Conservation (phyloP, 2,329 filamentous ascomycete genomes). For the Apiospora kogelbergensis region DNA sequence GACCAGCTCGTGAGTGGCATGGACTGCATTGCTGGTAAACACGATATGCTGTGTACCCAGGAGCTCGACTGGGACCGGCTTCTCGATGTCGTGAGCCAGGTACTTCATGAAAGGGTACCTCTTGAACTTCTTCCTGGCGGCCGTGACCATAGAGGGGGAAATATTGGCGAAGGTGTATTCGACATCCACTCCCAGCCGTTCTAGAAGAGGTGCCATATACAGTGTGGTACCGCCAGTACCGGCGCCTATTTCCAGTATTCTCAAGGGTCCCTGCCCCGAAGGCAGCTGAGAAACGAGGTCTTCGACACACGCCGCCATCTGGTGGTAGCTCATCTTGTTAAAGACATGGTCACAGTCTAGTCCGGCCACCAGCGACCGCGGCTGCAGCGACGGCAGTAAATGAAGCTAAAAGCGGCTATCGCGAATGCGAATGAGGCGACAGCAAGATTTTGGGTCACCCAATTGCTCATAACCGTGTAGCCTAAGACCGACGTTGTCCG, state of each 20-base stretch:
- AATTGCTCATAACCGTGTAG: too few relatives aligned
- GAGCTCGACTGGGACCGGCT: constrained; percentile 19
- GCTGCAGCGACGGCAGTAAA: too few relatives aligned
- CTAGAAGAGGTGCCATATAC: constrained; percentile 22
- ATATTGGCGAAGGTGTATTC: constrained; percentile 40
- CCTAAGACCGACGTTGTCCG: too few relatives aligned
- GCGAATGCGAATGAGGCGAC: too few relatives aligned
- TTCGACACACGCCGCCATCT: constrained; percentile 29
- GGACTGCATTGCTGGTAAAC: constrained; percentile 33
- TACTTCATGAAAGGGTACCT: constrained; percentile 23
- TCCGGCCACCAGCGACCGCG: constrained; percentile 30
- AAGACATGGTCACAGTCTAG: constrained; percentile 35
- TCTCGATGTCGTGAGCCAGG: constrained; percentile 28
- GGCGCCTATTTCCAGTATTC: constrained; percentile 33
- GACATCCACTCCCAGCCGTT: constrained; percentile 19
- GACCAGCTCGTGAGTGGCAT: constrained; percentile 30
- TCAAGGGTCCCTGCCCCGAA: constrained; percentile 18
- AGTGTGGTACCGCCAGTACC: constrained; percentile 35
- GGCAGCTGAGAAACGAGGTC: constrained; percentile 15
- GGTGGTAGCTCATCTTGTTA: constrained; percentile 28
- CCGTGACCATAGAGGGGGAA: constrained; percentile 26
- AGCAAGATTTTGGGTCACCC: too few relatives aligned
- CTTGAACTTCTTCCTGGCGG: constrained; percentile 21
- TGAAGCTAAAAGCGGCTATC: too few relatives aligned
- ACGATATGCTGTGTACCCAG: constrained; percentile 29